Conservation (phyloP, 2,329 filamentous ascomycete genomes). For the Huntiella abstrusa region DNA sequence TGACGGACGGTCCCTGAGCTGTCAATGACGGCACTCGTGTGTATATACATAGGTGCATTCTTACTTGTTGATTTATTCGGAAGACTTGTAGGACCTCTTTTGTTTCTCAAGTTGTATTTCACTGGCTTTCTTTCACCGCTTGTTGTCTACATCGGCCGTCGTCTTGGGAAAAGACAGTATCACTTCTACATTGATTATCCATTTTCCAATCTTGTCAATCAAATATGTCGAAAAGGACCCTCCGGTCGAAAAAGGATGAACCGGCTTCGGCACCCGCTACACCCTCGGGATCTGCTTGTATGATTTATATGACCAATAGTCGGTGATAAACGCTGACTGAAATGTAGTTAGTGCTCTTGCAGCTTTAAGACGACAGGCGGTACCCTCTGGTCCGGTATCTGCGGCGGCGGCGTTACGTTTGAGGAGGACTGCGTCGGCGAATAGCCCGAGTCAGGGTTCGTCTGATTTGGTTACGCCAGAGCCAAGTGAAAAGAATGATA, state of each 20-base stretch:
- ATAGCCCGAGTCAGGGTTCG: too few species aligned
- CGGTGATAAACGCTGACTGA: not conserved
- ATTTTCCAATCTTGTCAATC: not conserved
- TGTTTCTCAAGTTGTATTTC: too few species aligned
- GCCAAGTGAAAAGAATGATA: not conserved
- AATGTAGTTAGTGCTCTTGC: slow-evolving; percentile 9
- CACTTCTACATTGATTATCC: not conserved
- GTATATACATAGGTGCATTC: too few species aligned
- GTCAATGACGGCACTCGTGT: too few species aligned
- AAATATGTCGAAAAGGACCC: not conserved
- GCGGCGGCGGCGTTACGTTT: slow-evolving; percentile 4
- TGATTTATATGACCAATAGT: not conserved
- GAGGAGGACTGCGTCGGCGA: not conserved
- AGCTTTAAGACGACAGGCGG: slow-evolving; percentile 4
- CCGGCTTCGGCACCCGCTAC: not conserved
- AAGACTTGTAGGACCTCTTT: too few species aligned
- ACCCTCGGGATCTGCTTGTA: slow-evolving; percentile 8
- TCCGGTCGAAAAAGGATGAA: slow-evolving; percentile 9
- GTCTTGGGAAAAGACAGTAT: too few species aligned
- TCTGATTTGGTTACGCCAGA: not conserved
- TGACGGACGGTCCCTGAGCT: too few species aligned
- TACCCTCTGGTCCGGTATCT: slow-evolving; percentile 1
- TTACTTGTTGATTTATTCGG: too few species aligned
- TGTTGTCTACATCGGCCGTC: not conserved
- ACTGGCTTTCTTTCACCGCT: not conserved